phyloP scores from a whole-genome alignment of 352 stramenopile genomes.

The Globisporangium paroecandrum region DNA sequence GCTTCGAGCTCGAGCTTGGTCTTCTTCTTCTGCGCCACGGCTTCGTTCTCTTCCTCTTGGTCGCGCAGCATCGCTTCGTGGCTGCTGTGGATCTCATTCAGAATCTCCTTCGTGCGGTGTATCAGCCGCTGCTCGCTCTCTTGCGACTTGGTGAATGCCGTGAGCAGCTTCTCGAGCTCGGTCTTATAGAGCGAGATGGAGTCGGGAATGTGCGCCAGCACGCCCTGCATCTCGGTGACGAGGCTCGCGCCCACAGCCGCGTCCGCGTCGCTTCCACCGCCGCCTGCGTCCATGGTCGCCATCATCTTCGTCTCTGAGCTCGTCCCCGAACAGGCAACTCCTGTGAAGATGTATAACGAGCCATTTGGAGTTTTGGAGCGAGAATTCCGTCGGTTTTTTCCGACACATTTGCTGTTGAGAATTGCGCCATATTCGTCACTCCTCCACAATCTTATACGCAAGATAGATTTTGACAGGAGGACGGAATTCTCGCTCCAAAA shows the following conservation, averaged over 20 bases:
- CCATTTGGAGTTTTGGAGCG: no score
- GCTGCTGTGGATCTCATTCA: conserved; percentile 69
- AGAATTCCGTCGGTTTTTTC: no score
- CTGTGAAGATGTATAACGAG: no score
- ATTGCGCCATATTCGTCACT: no score
- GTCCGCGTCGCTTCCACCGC: not conserved
- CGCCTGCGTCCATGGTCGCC: conserved; percentile 4
- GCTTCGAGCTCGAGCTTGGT: conserved; percentile 68
- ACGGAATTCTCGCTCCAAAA: no score
- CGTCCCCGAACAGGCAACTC: no score
- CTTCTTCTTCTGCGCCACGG: conserved; percentile 66
- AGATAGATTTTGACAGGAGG: no score
- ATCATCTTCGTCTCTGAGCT: not conserved
- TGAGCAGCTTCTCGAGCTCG: conserved; percentile 79
- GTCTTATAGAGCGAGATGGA: conserved; percentile 70
- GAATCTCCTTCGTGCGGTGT: conserved; percentile 66
- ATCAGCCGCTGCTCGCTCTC: conserved; percentile 76
- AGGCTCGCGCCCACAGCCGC: conserved; percentile 24
- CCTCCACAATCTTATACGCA: no score
- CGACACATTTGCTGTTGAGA: no score
- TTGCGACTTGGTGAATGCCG: conserved; percentile 71
- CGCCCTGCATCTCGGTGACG: conserved; percentile 61
- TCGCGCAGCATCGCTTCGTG: conserved; percentile 74
- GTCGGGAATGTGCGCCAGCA: conserved; percentile 67
- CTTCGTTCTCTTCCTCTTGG: conserved; percentile 76